Conservation (phyloP, 495 filamentous ascomycete genomes). For the Neurospora tetrasperma region DNA sequence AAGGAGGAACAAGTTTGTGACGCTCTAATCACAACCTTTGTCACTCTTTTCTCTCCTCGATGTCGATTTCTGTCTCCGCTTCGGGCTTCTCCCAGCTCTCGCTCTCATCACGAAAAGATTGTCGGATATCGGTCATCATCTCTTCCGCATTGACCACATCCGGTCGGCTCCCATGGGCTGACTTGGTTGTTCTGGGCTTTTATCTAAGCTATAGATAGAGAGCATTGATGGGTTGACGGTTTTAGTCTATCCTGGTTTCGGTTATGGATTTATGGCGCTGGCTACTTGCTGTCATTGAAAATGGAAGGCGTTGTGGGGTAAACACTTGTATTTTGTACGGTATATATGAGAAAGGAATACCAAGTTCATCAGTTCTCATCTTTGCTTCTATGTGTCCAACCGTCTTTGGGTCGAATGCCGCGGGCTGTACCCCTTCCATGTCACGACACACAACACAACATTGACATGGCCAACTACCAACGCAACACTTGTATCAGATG, state of each 20-base stretch:
- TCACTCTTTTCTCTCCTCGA: background rate
- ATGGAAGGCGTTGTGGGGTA: background rate
- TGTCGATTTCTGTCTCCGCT: no score
- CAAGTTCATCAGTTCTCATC: background rate
- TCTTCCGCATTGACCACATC: background rate
- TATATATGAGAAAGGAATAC: constrained; percentile 1
- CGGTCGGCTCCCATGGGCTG: background rate
- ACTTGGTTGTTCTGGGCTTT: background rate
- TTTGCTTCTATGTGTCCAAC: no score
- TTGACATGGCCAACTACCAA: no score
- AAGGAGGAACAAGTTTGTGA: background rate
- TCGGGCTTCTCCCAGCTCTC: no score
- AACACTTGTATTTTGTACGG: background rate
- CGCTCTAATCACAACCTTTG: background rate
- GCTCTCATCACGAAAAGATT: no score
- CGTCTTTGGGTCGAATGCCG: no score
- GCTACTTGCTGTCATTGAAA: background rate
- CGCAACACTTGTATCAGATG: no score
- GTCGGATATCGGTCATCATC: background rate
- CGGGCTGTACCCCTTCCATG: no score
- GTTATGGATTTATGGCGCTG: background rate
- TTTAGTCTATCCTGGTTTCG: background rate
- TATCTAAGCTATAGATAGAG: background rate
- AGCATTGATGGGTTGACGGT: background rate
- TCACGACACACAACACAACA: no score